phyloP scores from a whole-genome alignment of 2,329 filamentous ascomycete species.

The Microdochium nivale region DNA sequence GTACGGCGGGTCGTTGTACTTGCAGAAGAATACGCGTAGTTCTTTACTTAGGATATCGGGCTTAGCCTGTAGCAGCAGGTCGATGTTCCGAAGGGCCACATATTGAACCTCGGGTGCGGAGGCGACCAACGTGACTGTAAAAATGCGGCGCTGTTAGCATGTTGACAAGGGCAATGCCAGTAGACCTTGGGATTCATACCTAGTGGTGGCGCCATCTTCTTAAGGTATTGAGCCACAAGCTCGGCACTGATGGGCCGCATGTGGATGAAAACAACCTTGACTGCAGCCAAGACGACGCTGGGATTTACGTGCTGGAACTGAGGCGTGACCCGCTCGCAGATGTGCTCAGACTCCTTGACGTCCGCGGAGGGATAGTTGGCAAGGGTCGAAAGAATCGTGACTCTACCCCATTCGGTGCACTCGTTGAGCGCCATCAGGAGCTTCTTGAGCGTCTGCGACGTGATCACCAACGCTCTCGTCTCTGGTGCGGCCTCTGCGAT shows the following conservation, averaged over 20 bases:
- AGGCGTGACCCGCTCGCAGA: slow-evolving; percentile 90
- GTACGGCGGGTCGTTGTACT: slow-evolving; percentile 97
- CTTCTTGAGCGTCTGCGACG: slow-evolving; percentile 79
- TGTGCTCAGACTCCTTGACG: slow-evolving; percentile 93
- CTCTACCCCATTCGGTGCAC: slow-evolving; percentile 96
- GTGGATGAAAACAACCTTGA: slow-evolving; percentile 95
- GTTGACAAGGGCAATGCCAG: slow-evolving; percentile 1
- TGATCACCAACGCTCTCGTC: slow-evolving; percentile 78
- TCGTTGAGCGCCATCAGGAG: slow-evolving; percentile 94
- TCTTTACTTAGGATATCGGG: slow-evolving; percentile 96
- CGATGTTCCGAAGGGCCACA: slow-evolving; percentile 91
- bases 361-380: slow-evolving; percentile 83
- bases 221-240: slow-evolving; percentile 74
- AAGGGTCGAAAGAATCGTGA: slow-evolving; percentile 84
- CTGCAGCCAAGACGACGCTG: slow-evolving; percentile 91
- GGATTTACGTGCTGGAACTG: slow-evolving; percentile 99
- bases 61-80: slow-evolving; percentile 89
- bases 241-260: slow-evolving; percentile 80
- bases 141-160: slow-evolving; percentile 14
- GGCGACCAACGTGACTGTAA: slow-evolving; percentile 80
- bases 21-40: slow-evolving; percentile 97
- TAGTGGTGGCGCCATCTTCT: slow-evolving; percentile 96
- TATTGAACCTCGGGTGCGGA: slow-evolving; percentile 97
- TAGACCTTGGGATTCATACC: slow-evolving; percentile 42
- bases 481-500: slow-evolving; percentile 88